phyloP scores from a whole-genome alignment of 345 rosid species.

The Passiflora organensis region DNA sequence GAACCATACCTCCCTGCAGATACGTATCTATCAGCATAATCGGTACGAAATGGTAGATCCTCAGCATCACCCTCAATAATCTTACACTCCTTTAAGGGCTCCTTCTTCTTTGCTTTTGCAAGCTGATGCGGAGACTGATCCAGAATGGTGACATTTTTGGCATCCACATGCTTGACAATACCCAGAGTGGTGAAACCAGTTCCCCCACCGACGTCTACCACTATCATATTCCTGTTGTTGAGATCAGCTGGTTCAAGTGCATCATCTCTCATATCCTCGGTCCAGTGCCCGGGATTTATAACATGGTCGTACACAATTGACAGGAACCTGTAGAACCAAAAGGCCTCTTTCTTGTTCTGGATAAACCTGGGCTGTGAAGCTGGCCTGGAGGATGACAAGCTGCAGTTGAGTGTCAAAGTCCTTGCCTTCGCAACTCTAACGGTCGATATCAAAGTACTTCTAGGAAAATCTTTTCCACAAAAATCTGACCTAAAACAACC shows the following conservation, averaged over 20 bases:
- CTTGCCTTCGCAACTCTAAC: slow-evolving; percentile 7
- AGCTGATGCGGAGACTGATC: slow-evolving; percentile 42
- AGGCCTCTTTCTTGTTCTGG: slow-evolving; percentile 38
- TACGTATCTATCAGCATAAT: slow-evolving; percentile 33
- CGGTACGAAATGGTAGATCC: slow-evolving; percentile 35
- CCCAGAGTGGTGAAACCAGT: slow-evolving; percentile 41
- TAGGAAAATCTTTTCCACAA: slow-evolving; percentile 11
- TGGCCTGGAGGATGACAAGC: slow-evolving; percentile 30
- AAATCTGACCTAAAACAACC: slow-evolving; percentile 14
- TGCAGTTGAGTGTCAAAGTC: slow-evolving; percentile 17
- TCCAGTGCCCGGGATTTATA: slow-evolving; percentile 39
- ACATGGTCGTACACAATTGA: slow-evolving; percentile 34
- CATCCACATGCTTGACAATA: slow-evolving; percentile 41
- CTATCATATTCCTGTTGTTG: slow-evolving; percentile 22
- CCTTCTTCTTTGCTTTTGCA: slow-evolving; percentile 38
- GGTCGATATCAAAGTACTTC: slow-evolving; percentile 3
- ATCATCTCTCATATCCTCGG: slow-evolving; percentile 37
- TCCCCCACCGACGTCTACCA: slow-evolving; percentile 43
- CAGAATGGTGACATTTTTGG: slow-evolving; percentile 36
- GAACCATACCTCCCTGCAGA: slow-evolving; percentile 43
- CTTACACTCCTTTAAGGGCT: slow-evolving; percentile 35
- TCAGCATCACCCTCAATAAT: slow-evolving; percentile 34
- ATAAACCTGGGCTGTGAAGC: slow-evolving; percentile 38
- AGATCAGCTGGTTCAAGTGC: slow-evolving; percentile 35
- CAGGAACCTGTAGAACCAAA: slow-evolving; percentile 37